phyloP scores from a whole-genome alignment of 129 eudicot species.

The Artemisia tridentata region DNA sequence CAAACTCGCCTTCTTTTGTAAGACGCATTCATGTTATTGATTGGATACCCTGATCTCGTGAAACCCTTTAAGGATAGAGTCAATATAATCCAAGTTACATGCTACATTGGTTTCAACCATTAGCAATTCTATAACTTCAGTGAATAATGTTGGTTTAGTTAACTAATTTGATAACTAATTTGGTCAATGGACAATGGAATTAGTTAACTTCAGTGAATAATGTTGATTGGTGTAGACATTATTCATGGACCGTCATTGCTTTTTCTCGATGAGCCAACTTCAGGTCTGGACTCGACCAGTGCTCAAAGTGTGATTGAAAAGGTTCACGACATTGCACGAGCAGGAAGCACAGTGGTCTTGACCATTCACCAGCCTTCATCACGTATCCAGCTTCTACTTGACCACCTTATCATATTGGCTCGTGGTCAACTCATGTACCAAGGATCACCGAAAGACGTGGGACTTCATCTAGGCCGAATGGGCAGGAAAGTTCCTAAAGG shows the following conservation, averaged over 20 bases:
- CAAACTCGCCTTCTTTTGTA: too few species aligned
- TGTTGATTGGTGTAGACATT: constrained; percentile 81
- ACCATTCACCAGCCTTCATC: constrained; percentile 81
- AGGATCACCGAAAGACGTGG: constrained; percentile 80
- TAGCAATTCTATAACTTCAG: too few species aligned
- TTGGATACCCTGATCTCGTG: too few species aligned
- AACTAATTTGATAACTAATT: too few species aligned
- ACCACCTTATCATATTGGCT: constrained; percentile 68
- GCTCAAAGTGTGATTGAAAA: constrained; percentile 76
- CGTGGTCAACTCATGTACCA: constrained; percentile 89
- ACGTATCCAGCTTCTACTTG: constrained; percentile 57
- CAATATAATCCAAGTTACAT: too few species aligned
- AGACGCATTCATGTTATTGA: too few species aligned
- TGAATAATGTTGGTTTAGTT: too few species aligned
- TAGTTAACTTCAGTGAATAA: too few species aligned
- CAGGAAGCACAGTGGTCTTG: constrained; percentile 71
- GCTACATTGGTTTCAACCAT: too few species aligned
- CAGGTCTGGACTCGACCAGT: constrained; percentile 84
- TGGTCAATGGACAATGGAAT: too few species aligned
- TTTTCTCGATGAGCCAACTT: constrained; percentile 90
- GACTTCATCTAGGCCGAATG: constrained; percentile 53
- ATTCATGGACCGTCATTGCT: constrained; percentile 88
- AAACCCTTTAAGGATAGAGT: too few species aligned
- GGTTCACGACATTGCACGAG: constrained; percentile 67
- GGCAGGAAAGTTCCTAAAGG: constrained; percentile 64